phyloP scores from a whole-genome alignment of 2,329 filamentous ascomycete genomes.

The Fusarium albosuccineum region DNA sequence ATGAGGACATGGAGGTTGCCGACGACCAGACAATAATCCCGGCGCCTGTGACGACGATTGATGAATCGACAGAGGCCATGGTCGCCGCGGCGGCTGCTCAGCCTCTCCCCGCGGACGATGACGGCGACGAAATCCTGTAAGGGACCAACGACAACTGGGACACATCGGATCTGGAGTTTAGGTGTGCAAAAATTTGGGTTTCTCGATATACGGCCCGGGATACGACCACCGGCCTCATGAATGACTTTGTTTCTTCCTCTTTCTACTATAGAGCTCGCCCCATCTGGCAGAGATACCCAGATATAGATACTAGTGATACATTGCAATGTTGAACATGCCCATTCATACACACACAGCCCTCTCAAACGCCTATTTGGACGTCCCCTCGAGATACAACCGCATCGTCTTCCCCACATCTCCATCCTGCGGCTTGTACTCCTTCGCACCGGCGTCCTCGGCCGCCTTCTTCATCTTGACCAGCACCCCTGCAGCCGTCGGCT shows the following conservation, averaged over 20 bases:
- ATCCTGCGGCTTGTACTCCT: constrained; percentile 59
- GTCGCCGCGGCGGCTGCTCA: constrained; percentile 10
- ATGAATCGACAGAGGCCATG: too few species aligned
- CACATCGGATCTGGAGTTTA: constrained; percentile 39
- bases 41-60: constrained; percentile 2
- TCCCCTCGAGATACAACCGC: constrained; percentile 59
- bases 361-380: constrained; percentile 8
- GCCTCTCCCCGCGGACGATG: constrained; percentile 43
- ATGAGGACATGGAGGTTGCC: constrained; percentile 53
- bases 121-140: constrained; percentile 41
- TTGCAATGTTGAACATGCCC: neutral
- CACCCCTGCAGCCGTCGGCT: constrained; percentile 71
- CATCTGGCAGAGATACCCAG: constrained; percentile 40
- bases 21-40: constrained; percentile 10
- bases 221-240: constrained; percentile 32
- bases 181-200: constrained; percentile 44
- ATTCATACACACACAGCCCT: neutral
- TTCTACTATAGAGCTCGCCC: constrained; percentile 31
- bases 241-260: constrained; percentile 26
- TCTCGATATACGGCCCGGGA: constrained; percentile 26
- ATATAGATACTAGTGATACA: constrained; percentile 41
- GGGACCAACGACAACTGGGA: constrained; percentile 6
- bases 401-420: constrained; percentile 60
- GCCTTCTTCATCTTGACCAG: constrained; percentile 58
- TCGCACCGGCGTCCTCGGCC: constrained; percentile 53